phyloP scores from a whole-genome alignment of 495 filamentous ascomycete genomes.

The Rusavskia elegans region DNA sequence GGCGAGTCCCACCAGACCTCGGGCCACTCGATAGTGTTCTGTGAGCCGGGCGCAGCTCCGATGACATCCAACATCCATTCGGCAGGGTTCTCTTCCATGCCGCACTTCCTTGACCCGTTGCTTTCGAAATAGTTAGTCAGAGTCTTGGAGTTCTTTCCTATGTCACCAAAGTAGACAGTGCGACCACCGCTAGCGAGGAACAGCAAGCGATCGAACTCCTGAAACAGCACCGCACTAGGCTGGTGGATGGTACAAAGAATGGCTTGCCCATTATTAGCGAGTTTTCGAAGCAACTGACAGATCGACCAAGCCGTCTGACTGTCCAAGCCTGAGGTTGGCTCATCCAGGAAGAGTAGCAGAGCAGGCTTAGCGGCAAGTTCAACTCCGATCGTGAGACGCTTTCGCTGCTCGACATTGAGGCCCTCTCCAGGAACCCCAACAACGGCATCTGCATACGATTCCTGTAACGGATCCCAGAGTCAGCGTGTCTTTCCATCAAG shows the following conservation, averaged over 20 bases:
- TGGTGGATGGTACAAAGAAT: constrained; percentile 92
- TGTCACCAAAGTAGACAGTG: constrained; percentile 84
- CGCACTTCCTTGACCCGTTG: constrained; percentile 60
- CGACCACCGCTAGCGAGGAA: constrained; percentile 67
- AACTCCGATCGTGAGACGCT: constrained; percentile 78
- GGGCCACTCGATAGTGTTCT: constrained; percentile 68
- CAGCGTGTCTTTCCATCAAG: too few relatives aligned
- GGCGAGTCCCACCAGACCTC: constrained; percentile 60
- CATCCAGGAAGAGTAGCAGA: constrained; percentile 81
- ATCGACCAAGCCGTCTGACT: constrained; percentile 82
- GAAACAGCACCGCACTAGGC: constrained; percentile 77
- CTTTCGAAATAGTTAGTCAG: constrained; percentile 68
- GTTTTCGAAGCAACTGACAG: constrained; percentile 58
- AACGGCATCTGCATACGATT: constrained; percentile 72
- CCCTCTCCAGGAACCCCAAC: constrained; percentile 81
- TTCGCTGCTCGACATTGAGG: constrained; percentile 85
- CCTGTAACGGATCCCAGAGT: constrained; percentile 2
- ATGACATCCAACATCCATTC: constrained; percentile 96
- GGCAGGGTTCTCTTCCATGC: constrained; percentile 64
- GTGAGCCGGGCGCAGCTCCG: constrained; percentile 72
- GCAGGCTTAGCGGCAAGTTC: constrained; percentile 83
- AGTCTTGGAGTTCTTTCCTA: constrained; percentile 61
- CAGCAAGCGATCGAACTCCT: constrained; percentile 78
- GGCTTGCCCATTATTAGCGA: constrained; percentile 71
- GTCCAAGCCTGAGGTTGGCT: constrained; percentile 74